Conservation (phyloP, 257 asterid species). For the Ajuga chamaepitys region DNA sequence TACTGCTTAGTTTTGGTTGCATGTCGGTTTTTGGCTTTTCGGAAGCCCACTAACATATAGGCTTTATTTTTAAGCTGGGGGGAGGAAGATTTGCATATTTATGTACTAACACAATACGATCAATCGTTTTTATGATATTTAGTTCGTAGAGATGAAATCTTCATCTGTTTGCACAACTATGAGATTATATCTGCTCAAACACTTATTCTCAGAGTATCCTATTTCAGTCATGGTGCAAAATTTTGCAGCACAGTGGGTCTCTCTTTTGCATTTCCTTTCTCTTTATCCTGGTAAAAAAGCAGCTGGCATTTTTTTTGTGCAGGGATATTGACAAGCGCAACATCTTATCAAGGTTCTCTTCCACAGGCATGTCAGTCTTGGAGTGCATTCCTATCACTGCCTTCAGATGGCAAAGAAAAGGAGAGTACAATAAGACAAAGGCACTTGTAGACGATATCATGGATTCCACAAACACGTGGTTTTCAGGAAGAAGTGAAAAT, state of each 20-base stretch:
- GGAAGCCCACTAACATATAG: background rate
- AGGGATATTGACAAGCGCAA: constrained; percentile 66
- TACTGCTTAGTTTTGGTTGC: background rate
- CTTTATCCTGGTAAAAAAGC: background rate
- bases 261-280: too few species aligned
- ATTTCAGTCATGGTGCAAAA: too few species aligned
- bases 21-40: background rate
- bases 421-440: constrained; percentile 22
- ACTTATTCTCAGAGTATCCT: too few species aligned
- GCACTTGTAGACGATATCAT: constrained; percentile 39
- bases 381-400: constrained; percentile 56
- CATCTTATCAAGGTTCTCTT: constrained; percentile 64
- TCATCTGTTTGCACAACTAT: background rate
- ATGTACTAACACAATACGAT: background rate
- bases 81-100: background rate
- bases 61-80: background rate
- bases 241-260: too few species aligned
- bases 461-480: constrained; percentile 52
- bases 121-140: background rate
- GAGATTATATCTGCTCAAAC: background rate
- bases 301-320: too few species aligned
- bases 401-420: constrained; percentile 61
- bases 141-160: too few species aligned
- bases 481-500: constrained; percentile 28
- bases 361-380: constrained; percentile 46